A percentile compares a stretch with the other conserved stretches of the same genome.
Evolutionary conservation across 306 rosid genomes (phyloP).

Genomic region (Fagus crenata): DNA sequence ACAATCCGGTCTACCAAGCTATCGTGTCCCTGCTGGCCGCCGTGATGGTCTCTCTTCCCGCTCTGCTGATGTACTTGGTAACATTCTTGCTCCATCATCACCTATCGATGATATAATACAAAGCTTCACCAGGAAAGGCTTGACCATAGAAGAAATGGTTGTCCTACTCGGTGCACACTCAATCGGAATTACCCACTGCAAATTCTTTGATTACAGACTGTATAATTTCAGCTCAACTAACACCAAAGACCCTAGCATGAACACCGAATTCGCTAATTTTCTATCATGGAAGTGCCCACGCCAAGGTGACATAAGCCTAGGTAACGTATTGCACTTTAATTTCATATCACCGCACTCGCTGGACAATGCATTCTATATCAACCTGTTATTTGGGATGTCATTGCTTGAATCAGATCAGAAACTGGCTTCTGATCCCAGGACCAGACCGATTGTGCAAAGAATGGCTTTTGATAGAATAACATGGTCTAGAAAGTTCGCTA

Average conservation of each 20-base stretch:
- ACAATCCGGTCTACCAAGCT: conserved; percentile 34
- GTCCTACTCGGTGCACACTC: conserved; percentile 63
- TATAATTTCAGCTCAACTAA: conserved; percentile 14
- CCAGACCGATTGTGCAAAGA: conserved; percentile 28
- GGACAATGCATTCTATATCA: conserved; percentile 46
- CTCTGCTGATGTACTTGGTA: conserved; percentile 23
- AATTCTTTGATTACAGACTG: conserved; percentile 33
- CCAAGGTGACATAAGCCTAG: background rate
- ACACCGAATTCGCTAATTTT: background rate
- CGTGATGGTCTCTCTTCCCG: conserved; percentile 49
- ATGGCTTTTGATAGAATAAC: conserved; percentile 24
- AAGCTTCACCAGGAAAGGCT: conserved; percentile 39
- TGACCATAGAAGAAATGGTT: conserved; percentile 52
- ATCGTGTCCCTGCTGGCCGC: conserved; percentile 43
- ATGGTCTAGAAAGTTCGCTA: conserved; percentile 37
- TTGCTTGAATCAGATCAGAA: conserved; percentile 51
- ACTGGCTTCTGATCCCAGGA: conserved; percentile 35
- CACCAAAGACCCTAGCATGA: conserved; percentile 36
- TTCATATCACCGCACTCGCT: conserved; percentile 42
- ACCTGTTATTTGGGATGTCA: conserved; percentile 29
- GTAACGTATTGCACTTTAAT: conserved; percentile 41
- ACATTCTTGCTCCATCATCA: conserved; percentile 42
- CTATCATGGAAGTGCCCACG: conserved; percentile 27
- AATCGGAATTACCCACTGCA: conserved; percentile 49
- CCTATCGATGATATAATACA: conserved; percentile 9